Conservation (phyloP, 1,284 basidiomycete genomes). For the Coniophora puteana region DNA sequence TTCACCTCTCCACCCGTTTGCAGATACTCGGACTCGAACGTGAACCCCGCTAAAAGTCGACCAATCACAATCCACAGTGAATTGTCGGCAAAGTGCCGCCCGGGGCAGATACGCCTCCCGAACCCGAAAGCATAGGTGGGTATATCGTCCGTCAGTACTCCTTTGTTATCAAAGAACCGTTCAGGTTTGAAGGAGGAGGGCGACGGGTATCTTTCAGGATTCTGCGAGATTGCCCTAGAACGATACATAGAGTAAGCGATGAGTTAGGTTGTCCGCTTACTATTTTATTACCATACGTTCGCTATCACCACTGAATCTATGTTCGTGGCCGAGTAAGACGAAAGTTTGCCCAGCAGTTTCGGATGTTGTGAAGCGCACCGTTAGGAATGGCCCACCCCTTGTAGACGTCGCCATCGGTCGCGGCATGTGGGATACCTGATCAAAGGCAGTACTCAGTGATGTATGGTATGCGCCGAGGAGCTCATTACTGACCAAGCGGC, state of each 20-base stretch:
- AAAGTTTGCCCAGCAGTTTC: neutral
- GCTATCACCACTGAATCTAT: slow-evolving; percentile 27
- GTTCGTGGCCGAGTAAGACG: slow-evolving; percentile 10
- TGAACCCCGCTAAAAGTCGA: slow-evolving; percentile 27
- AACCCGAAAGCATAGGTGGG: neutral
- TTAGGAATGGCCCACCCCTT: slow-evolving; percentile 22
- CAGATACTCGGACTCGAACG: too few relatives aligned
- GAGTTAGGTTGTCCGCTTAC: neutral
- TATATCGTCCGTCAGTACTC: neutral
- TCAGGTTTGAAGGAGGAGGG: slow-evolving; percentile 10
- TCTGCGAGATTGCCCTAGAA: slow-evolving; percentile 10
- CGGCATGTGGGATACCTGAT: slow-evolving; percentile 26
- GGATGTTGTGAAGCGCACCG: too few relatives aligned
- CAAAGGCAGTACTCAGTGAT: slow-evolving; percentile 1
- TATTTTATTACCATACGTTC: slow-evolving; percentile 27
- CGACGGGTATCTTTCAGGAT: slow-evolving; percentile 9
- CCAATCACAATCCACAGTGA: slow-evolving; percentile 28
- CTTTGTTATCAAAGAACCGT: slow-evolving; percentile 7
- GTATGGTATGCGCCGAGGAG: neutral
- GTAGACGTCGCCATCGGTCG: slow-evolving; percentile 22
- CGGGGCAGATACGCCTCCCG: slow-evolving; percentile 11
- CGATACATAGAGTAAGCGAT: neutral
- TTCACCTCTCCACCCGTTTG: neutral
- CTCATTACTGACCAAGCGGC: slow-evolving; percentile 20
- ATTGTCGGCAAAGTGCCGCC: slow-evolving; percentile 27